These are phyloP conservation scores for Tuber microsphaerosporum DNA, from an alignment of 495 filamentous ascomycete species.

Conservation along the genomic window DNA sequence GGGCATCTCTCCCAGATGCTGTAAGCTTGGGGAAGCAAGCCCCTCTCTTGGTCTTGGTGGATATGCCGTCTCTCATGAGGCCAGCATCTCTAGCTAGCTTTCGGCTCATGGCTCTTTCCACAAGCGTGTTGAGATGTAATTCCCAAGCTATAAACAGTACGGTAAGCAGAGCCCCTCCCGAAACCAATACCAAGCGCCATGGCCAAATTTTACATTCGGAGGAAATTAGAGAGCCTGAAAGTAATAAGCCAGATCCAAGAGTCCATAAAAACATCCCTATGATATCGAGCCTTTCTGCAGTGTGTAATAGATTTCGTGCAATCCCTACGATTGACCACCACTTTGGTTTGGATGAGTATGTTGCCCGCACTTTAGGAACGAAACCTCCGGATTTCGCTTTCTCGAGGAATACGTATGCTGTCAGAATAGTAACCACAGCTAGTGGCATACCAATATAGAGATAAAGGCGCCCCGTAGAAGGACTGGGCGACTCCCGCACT, in stretches of 20 bases:
- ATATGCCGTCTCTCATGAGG: background rate
- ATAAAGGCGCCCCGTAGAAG: background rate
- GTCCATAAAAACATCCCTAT: conserved; percentile 21
- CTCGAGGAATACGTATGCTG: background rate
- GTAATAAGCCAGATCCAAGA: conserved; percentile 11
- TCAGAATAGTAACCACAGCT: background rate
- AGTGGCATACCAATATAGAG: background rate
- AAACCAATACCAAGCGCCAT: conserved; percentile 13
- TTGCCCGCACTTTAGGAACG: background rate
- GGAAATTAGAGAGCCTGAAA: conserved; percentile 15
- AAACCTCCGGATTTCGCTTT: background rate
- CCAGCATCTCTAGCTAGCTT: background rate
- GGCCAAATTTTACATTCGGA: conserved; percentile 20
- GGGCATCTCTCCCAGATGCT: background rate
- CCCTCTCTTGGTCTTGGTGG: background rate
- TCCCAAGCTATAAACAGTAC: conserved; percentile 19
- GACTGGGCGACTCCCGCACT: background rate
- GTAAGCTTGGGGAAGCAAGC: background rate
- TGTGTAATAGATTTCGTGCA: background rate
- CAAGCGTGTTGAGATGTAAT: conserved; percentile 19
- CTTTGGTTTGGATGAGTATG: background rate
- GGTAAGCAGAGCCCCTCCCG: conserved; percentile 9
- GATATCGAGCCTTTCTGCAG: background rate
- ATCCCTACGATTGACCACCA: background rate
- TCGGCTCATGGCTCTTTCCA: background rate